Evolutionary conservation across 805 yeast genomes (phyloP).

Genomic region (Lipomyces chichibuensis): DNA sequence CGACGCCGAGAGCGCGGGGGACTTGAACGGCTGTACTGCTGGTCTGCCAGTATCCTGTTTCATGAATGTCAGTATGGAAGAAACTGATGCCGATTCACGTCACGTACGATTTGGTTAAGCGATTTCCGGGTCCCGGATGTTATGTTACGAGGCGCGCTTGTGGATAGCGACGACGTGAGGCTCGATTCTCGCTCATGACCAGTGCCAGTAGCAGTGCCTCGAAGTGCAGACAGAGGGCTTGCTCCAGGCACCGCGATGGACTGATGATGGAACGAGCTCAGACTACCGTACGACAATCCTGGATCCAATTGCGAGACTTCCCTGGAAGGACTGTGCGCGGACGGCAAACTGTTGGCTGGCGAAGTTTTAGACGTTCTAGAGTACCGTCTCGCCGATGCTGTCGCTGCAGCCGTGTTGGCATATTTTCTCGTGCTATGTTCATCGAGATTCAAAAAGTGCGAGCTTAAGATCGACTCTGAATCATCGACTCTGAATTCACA

Average conservation of each 20-base stretch:
- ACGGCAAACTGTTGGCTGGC: conserved; percentile 16
- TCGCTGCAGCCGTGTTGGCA: conserved; percentile 11
- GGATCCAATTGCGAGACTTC: conserved; percentile 4
- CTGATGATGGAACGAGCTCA: conserved; percentile 6
- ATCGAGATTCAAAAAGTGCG: conserved; percentile 58
- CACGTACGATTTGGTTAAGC: background rate
- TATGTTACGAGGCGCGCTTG: background rate
- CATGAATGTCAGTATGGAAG: background rate
- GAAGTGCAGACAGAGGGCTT: conserved; percentile 12
- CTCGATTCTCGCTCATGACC: background rate
- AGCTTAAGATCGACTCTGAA: conserved; percentile 64
- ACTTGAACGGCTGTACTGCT: conserved; percentile 62
- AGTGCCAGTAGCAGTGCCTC: background rate
- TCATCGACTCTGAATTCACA: conserved; percentile 68
- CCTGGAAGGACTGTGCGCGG: background rate
- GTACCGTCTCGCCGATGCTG: conserved; percentile 12
- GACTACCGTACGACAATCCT: conserved; percentile 18
- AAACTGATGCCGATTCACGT: conserved; percentile 40
- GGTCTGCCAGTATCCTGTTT: conserved; percentile 31
- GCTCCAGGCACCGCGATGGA: background rate
- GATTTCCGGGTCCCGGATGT: background rate
- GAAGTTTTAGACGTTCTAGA: conserved; percentile 14
- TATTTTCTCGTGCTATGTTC: conserved; percentile 11
- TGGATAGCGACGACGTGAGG: background rate
- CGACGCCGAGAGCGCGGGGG: conserved; percentile 58